Evolutionary conservation across 352 stramenopile genomes (phyloP).

Genomic region (Globisporangium emineosum): DNA sequence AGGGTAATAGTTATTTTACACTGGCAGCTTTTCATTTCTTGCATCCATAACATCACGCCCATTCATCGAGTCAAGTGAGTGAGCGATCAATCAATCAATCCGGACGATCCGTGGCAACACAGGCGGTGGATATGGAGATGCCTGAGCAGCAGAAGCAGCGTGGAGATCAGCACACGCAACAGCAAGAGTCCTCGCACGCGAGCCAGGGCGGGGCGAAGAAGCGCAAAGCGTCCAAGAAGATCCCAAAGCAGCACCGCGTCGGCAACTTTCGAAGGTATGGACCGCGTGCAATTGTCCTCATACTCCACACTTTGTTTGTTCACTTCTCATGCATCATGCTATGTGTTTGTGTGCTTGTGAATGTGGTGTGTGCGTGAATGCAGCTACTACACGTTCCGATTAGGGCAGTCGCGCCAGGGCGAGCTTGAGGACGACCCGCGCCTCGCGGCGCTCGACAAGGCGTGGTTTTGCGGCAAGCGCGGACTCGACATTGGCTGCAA

Average conservation of each 20-base stretch:
- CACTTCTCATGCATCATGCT: background rate
- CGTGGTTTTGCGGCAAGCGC: constrained; percentile 64
- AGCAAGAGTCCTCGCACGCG: background rate
- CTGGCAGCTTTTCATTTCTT: no score
- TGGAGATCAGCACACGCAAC: background rate
- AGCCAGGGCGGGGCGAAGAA: constrained; percentile 12
- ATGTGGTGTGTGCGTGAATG: background rate
- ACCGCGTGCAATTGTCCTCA: background rate
- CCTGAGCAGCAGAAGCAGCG: background rate
- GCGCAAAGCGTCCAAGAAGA: constrained; percentile 24
- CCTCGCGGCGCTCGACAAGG: constrained; percentile 49
- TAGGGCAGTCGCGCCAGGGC: constrained; percentile 51
- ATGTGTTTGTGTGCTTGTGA: background rate
- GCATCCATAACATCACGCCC: background rate
- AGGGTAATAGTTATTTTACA: no score
- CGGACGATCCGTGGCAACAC: background rate
- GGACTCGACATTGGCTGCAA: constrained; percentile 82
- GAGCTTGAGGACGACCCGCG: constrained; percentile 57
- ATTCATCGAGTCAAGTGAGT: background rate
- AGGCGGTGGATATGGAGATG: background rate
- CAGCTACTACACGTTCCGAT: constrained; percentile 78
- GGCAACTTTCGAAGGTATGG: constrained; percentile 72
- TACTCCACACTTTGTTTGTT: background rate
- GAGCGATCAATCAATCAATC: background rate
- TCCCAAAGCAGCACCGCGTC: constrained; percentile 48